A percentile compares a stretch with the other conserved stretches of the same genome.
Conservation (phyloP, 208 protist genomes). For the Acanthamoeba lenticulata region DNA sequence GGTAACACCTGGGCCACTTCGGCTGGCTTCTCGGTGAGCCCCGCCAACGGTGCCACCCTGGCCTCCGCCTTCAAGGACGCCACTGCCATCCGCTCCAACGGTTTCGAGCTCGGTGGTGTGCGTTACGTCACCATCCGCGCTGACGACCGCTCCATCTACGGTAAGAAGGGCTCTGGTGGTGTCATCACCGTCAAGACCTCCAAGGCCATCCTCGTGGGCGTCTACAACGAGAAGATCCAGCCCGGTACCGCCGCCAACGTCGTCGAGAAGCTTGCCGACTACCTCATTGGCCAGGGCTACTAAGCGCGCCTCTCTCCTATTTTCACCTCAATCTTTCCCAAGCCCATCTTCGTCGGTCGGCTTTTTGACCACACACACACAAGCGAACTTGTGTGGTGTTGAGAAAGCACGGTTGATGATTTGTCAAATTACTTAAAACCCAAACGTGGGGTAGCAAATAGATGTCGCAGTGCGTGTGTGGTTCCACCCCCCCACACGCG, state of each 20-base stretch:
- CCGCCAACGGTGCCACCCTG: slow-evolving; percentile 71
- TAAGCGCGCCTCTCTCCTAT: slow-evolving; percentile 38
- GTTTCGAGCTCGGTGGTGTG: slow-evolving; percentile 76
- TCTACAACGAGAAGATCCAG: slow-evolving; percentile 82
- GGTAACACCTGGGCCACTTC: slow-evolving; percentile 84
- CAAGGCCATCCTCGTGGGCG: slow-evolving; percentile 80
- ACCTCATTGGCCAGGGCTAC: slow-evolving; percentile 79
- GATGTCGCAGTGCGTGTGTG: no score
- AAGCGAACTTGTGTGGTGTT: no score
- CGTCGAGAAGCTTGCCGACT: slow-evolving; percentile 87
- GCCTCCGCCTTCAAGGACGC: slow-evolving; percentile 64
- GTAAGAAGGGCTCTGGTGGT: slow-evolving; percentile 81
- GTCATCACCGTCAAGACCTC: slow-evolving; percentile 81
- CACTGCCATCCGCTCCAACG: slow-evolving; percentile 62
- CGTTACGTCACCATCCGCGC: slow-evolving; percentile 84
- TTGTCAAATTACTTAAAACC: no score
- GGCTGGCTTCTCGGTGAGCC: slow-evolving; percentile 71
- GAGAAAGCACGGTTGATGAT: no score
- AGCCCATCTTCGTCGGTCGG: no score
- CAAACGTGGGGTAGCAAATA: no score
- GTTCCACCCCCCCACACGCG: no score
- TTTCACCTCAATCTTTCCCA: background rate
- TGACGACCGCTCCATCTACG: slow-evolving; percentile 81
- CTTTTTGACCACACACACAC: no score
- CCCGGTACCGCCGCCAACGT: slow-evolving; percentile 73